Evolutionary conservation across 2,329 filamentous ascomycete genomes (phyloP).

Genomic region (Fusarium chlamydosporum): DNA sequence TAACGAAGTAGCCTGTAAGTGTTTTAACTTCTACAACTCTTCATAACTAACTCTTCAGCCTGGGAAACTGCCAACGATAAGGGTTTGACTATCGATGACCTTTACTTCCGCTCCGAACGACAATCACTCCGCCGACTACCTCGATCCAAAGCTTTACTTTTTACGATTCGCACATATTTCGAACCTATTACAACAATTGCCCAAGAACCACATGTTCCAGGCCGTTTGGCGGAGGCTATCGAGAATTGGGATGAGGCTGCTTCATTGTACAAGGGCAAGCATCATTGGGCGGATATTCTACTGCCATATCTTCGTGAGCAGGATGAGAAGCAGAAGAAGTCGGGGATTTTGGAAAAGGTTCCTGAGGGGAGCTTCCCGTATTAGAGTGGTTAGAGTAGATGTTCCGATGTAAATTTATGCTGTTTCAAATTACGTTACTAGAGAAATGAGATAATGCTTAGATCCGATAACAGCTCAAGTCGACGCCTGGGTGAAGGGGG

Average conservation of each 20-base stretch:
- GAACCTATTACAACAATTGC: conserved; percentile 34
- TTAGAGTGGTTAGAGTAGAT: not conserved
- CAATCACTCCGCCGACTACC: conserved; percentile 40
- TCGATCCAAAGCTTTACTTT: conserved; percentile 27
- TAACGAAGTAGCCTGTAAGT: conserved; percentile 33
- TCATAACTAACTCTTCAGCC: conserved; percentile 13
- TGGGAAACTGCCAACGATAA: conserved; percentile 36
- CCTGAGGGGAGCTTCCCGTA: conserved; percentile 30
- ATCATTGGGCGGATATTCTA: conserved; percentile 37
- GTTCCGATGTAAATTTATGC: not conserved
- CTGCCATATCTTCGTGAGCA: conserved; percentile 37
- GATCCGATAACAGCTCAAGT: no score
- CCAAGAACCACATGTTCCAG: conserved; percentile 37
- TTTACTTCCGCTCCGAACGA: conserved; percentile 42
- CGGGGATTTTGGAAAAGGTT: conserved; percentile 16
- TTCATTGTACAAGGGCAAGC: conserved; percentile 35
- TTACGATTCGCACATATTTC: conserved; percentile 40
- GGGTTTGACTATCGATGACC: conserved; percentile 22
- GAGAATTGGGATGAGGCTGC: conserved; percentile 39
- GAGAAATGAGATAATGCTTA: no score
- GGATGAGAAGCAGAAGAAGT: conserved; percentile 23
- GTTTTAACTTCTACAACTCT: rapidly evolving
- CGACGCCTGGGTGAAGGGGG: no score
- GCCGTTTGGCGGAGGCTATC: conserved; percentile 30
- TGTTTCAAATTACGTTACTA: no score